Base-by-base conservation (phyloP, 2,329 filamentous ascomycete genomes). In the Bipolaris gigantea region DNA sequence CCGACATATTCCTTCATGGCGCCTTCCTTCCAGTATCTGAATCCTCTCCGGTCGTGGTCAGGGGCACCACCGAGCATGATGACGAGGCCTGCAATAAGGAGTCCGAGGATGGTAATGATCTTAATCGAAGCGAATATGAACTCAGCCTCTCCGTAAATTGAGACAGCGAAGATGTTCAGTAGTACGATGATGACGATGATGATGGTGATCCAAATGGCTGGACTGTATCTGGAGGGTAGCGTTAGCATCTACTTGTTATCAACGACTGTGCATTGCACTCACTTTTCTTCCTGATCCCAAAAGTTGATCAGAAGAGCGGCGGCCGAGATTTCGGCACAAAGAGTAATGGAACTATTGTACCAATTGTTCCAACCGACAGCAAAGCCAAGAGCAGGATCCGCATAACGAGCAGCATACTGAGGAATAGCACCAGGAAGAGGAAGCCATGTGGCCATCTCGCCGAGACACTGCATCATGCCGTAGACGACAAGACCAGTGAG, bases 21-120 rank as follows among this genome's bases (percentile, higher is more conserved):
- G 1, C 86, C 87, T 30, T 85, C 73, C 48, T 77, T 82, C 89
- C 88, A 92, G 72, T 89, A 89, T 35, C 79, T 73, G 70, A 90
- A 90, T 2, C 88, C 88, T 33, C 67, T 60, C 23, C 47, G 64
- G 45, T 73, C 71, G 30, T 70, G 60, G 45, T 71, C 66, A 9
- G 71, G 71, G 18, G 61, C 71, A 44, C 72, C 72, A 42, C 72
- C 72, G n/a, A 74, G 67, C 62, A 69, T 68, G 50, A 74, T 70
- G 53, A 73, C 62, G 8, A 73, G 50, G 43, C 64, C 66, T 19
- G 57, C 50, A 25, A 73, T 50, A 25, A 74, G 62, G 34, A 73
- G 57, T 18, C 70, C 71, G 1, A 73, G 40, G 38, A 73, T 71
- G 2, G 69, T 73, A 21, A 74, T 66, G 46, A 74, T 79, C 62